Evolutionary conservation across 768 basidiomycete genomes (phyloP).

Genomic region (Auricularia cornea): DNA sequence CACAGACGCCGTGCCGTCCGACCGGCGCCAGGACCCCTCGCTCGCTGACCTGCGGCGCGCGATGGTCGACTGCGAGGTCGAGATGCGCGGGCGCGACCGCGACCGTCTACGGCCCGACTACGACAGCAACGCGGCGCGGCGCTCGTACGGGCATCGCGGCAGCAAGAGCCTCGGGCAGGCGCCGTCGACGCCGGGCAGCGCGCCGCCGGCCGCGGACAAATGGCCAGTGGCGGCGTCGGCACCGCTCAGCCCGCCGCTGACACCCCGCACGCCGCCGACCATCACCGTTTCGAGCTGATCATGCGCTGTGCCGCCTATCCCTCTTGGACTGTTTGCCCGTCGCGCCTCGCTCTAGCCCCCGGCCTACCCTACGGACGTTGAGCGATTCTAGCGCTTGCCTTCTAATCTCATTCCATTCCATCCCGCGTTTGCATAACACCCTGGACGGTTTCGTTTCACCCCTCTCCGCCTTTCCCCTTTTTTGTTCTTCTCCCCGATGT

Average conservation of each 20-base stretch:
- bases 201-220: background rate
- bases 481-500: too few species aligned
- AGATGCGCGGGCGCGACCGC: background rate
- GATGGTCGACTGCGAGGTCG: background rate
- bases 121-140: background rate
- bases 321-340: too few species aligned
- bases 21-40: background rate
- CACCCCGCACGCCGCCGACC: background rate
- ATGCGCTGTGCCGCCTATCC: too few species aligned
- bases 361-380: too few species aligned
- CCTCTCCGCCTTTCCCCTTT: too few species aligned
- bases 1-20: background rate
- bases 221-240: background rate
- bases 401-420: too few species aligned
- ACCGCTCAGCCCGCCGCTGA: background rate
- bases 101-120: background rate
- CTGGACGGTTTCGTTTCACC: too few species aligned
- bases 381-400: too few species aligned
- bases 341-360: too few species aligned
- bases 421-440: too few species aligned
- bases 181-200: too few species aligned
- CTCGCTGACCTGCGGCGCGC: background rate
- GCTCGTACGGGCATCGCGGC: background rate
- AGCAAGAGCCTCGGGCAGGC: too few species aligned
- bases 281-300: background rate